Conservation (phyloP, 768 basidiomycete species). For the Pisolithus albus region DNA sequence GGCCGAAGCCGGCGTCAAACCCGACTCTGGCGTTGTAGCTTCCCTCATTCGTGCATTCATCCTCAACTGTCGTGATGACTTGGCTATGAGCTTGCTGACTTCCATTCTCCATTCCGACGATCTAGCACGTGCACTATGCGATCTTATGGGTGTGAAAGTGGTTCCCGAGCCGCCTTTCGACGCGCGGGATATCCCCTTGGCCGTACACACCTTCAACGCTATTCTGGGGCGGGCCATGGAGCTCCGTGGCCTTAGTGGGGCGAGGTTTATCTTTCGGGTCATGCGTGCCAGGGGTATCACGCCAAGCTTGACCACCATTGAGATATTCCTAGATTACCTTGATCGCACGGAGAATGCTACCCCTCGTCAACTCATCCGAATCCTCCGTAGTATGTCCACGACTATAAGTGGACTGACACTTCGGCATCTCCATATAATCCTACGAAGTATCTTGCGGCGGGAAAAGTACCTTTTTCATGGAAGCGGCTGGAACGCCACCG, state of each 20-base stretch:
- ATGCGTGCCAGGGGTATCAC: slow-evolving; percentile 48
- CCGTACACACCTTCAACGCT: slow-evolving; percentile 53
- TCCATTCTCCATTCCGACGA: slow-evolving; percentile 34
- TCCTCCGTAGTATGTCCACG: slow-evolving; percentile 43
- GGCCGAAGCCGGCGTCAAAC: slow-evolving; percentile 33
- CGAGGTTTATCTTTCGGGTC: slow-evolving; percentile 41
- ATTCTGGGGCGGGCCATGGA: slow-evolving; percentile 46
- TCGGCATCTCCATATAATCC: slow-evolving; percentile 49
- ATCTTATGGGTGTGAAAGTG: slow-evolving; percentile 17
- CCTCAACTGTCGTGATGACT: slow-evolving; percentile 36
- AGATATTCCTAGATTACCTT: slow-evolving; percentile 50
- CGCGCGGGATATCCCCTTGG: slow-evolving; percentile 28
- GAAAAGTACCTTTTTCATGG: slow-evolving; percentile 43
- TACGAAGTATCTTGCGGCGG: slow-evolving; percentile 45
- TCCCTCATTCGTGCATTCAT: slow-evolving; percentile 56
- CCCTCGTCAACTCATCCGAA: slow-evolving; percentile 41
- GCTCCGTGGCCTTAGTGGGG: slow-evolving; percentile 42
- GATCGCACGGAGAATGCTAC: slow-evolving; percentile 35
- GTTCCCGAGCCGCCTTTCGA: slow-evolving; percentile 15
- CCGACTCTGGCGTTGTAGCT: slow-evolving; percentile 41
- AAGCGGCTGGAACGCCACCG: slow-evolving; percentile 40
- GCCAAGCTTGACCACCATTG: slow-evolving; percentile 49
- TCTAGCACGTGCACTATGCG: slow-evolving; percentile 15
- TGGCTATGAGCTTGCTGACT: slow-evolving; percentile 48
- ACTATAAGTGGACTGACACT: slow-evolving; percentile 40